Base-by-base conservation (phyloP, 768 basidiomycete species). In the Holtermanniella nyarrowii region DNA sequence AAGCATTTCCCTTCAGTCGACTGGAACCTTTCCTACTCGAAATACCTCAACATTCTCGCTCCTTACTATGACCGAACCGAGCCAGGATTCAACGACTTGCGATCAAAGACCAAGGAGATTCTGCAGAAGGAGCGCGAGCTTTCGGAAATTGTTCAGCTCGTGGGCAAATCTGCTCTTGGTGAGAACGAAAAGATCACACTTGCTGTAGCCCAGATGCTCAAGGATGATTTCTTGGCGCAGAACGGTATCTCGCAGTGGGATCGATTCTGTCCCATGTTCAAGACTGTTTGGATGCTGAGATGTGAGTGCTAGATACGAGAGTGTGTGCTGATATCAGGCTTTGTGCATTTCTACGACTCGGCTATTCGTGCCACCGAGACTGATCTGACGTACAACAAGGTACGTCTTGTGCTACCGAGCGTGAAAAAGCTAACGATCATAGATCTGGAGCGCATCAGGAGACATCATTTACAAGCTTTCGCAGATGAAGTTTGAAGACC, bases 21-120 rank as follows among this genome's bases (percentile, higher is more conserved):
- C 75, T 99, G 95, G 95, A 95, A 84, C 59, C 76, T 95, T n/a
- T 99, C 95, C 10, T 97, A 97, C 73, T 97, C 95, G 53, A 99
- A 99, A 73, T 97, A 99, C 74, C 86, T 84, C 56, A 91, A 90
- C 68, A 82, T 90, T 10, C 80, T 96, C 39, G 90, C 93, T 63
- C 80, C 85, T 1, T 84, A 90, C 73, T 99, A 97, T 73, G 90
- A 97, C 72, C 74, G 77, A 41, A 83, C 83, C 46, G 61, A 61
- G 49, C 86, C 89, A 3, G 93, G 89, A n/a, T 99, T 99, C 73
- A 82, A 96, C 31, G 88, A 93, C 58, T 76, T 90, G 59, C 86
- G 95, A 49, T 84, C 82, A 49, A 84, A 83, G 61, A 87, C 90
- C 46, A 96, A 95, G 74, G 89, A 96, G 75, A 93, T 99, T 51